Percentiles rank a stretch among this genome's conserved stretches.
phyloP scores from a whole-genome alignment of 2,329 filamentous ascomycete genomes.

The Cladosporium halotolerans region DNA sequence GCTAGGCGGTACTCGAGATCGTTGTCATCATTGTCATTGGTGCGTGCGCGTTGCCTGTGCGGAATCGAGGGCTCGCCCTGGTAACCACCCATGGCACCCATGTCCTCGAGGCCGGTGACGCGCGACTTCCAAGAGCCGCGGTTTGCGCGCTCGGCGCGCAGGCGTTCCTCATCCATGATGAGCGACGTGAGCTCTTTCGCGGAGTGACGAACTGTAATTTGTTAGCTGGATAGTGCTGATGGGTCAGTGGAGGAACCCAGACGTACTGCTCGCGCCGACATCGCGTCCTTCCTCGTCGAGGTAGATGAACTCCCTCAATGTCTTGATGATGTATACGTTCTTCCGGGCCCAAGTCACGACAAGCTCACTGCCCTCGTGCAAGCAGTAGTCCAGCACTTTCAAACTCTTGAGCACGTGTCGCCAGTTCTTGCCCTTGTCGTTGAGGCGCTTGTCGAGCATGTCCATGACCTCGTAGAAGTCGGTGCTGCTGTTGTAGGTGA shows the following conservation, averaged over 20 bases:
- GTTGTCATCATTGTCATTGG: conserved; percentile 52
- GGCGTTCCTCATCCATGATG: conserved; percentile 85
- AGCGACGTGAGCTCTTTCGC: conserved; percentile 92
- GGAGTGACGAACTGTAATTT: conserved; percentile 74
- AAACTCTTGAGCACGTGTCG: conserved; percentile 94
- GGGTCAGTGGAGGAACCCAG: background rate
- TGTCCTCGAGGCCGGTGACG: conserved; percentile 88
- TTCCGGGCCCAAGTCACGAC: conserved; percentile 97
- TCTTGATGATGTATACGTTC: conserved; percentile 99
- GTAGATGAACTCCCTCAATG: conserved; percentile 92
- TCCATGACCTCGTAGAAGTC: conserved; percentile 99
- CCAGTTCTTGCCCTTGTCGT: conserved; percentile 99
- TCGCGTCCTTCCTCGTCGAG: conserved; percentile 92
- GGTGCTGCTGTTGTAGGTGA: conserved; percentile 94
- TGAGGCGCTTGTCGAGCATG: conserved; percentile 96
- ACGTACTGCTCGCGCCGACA: conserved; percentile 89
- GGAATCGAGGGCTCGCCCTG: conserved; percentile 34
- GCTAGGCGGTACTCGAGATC: conserved; percentile 87
- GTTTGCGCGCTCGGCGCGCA: conserved; percentile 84
- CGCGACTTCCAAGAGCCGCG: conserved; percentile 95
- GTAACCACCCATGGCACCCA: conserved; percentile 42
- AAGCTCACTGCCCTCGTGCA: conserved; percentile 93
- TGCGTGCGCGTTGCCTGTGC: conserved; percentile 33
- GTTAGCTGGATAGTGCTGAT: conserved; percentile 21
- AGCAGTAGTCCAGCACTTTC: conserved; percentile 95